Evolutionary conservation across 1,284 basidiomycete genomes (phyloP), one percentile per base, ranked within the genome.

Genomic region (Cryptococcus sp.): DNA sequence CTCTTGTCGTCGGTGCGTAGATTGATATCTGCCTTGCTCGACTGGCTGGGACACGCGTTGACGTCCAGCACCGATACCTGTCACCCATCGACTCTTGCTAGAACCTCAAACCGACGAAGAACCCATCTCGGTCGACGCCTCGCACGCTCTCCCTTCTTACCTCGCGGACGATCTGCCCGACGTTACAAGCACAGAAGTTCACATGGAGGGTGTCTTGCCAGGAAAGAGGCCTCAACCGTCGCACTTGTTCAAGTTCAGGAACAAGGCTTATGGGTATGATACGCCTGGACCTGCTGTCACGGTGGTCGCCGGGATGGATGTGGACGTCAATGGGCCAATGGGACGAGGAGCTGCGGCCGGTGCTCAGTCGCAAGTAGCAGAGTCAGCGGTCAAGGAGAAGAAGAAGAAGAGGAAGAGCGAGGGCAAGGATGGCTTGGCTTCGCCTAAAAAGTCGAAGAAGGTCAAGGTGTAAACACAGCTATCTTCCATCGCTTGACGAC

Each of bases 161-260:
- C 52, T 62, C 32, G 53, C 62, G 14, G 54, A 50, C 5, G 23
- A 48, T 11, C 40, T 45, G 14, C 51, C 51, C 5, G 45, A 47
- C 18, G 12, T 43, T 9, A 7, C 28, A 31, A 50, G 41, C 40
- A 41, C 22, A 11, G 18, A 32, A 28, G 21, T 50, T 34, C 31
- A 37, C 22, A 35, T 22, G 49, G 32, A 58, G 49, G 42, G 40
- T 14, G 46, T 43, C 14, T 33, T 45, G 23, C 49, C 56, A 2
- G n/a, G 43, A 4, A 66, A 65, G 47, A 52, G 66, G 31, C 31
- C 28, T 14, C 68, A 71, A 45, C 68, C 68, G 0, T 56, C 50
- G 9, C 57, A 65, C 53, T 45, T 65, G 21, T 43, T 71, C 44
- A 71, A 71, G 51, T 69, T 71, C 54, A 57, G 69, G 19, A 71